These are phyloP conservation scores for Colletotrichum orbiculare DNA, from an alignment of 2,329 filamentous ascomycete genomes.

Conservation along the genomic window DNA sequence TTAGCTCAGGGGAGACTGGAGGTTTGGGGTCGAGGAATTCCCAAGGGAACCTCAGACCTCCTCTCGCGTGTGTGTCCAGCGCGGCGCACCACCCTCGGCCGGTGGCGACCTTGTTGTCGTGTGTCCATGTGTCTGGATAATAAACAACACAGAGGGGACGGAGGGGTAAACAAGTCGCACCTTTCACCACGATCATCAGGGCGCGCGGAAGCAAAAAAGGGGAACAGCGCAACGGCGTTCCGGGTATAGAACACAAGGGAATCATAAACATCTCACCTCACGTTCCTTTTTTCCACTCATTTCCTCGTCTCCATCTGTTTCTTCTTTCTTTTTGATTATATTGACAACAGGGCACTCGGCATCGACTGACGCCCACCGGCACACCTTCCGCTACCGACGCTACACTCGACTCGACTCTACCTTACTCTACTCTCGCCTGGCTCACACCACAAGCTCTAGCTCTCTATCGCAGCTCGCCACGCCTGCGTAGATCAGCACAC, in stretches of 20 bases:
- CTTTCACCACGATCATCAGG: slow-evolving; percentile 1
- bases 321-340: neutral
- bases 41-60: slow-evolving; percentile 32
- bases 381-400: no score
- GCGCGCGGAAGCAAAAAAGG: no score
- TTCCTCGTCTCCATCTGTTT: neutral
- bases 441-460: no score
- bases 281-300: neutral
- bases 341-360: neutral
- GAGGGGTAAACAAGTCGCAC: neutral
- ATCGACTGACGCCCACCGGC: no score
- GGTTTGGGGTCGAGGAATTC: slow-evolving; percentile 18
- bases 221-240: no score
- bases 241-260: neutral
- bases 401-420: no score
- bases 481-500: no score
- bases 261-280: neutral
- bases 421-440: no score
- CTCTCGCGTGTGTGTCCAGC: neutral
- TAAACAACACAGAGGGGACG: neutral
- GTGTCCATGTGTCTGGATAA: neutral
- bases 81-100: no score
- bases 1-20: slow-evolving; percentile 17
- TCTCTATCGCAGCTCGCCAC: no score
- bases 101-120: neutral